Conservation (phyloP, 139 green algal genomes). For the Micractinium conductrix region DNA sequence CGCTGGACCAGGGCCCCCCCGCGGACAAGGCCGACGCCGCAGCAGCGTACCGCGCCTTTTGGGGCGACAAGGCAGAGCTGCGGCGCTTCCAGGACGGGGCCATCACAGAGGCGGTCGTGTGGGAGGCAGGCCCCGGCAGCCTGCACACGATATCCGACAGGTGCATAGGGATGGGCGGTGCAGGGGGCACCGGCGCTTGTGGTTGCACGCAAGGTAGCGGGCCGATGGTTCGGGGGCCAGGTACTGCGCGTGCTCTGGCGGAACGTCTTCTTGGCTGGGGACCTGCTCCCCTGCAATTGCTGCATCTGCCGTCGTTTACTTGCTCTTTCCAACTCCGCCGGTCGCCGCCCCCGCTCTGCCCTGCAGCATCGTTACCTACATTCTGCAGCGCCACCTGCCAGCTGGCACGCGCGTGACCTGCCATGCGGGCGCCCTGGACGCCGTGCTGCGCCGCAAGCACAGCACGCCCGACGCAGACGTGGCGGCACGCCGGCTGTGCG, state of each 20-base stretch:
- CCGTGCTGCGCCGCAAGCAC: conserved; percentile 44
- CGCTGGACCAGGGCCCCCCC: conserved; percentile 75
- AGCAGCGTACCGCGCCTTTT: conserved; percentile 74
- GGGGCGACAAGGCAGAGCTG: conserved; percentile 79
- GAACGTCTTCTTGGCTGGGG: too few relatives aligned
- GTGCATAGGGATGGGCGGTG: not conserved
- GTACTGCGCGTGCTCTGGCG: too few relatives aligned
- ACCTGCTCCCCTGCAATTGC: too few relatives aligned
- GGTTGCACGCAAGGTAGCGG: too few relatives aligned
- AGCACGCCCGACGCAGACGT: conserved; percentile 41
- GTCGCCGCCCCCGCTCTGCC: not conserved
- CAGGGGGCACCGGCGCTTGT: not conserved
- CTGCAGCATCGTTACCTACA: conserved; percentile 55
- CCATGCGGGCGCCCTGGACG: conserved; percentile 55
- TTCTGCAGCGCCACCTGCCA: conserved; percentile 60
- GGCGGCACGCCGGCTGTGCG: conserved; percentile 41
- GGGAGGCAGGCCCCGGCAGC: conserved; percentile 55
- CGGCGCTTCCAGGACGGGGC: conserved; percentile 76
- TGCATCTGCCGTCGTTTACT: too few relatives aligned
- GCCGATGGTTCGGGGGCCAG: too few relatives aligned
- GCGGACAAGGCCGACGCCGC: conserved; percentile 63
- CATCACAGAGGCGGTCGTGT: conserved; percentile 82
- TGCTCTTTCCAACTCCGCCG: not conserved
- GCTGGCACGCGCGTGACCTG: conserved; percentile 40
- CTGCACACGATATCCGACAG: conserved; percentile 63